phyloP scores from a whole-genome alignment of 176 grass and related monocot genomes.

The Ensete ventricosum region DNA sequence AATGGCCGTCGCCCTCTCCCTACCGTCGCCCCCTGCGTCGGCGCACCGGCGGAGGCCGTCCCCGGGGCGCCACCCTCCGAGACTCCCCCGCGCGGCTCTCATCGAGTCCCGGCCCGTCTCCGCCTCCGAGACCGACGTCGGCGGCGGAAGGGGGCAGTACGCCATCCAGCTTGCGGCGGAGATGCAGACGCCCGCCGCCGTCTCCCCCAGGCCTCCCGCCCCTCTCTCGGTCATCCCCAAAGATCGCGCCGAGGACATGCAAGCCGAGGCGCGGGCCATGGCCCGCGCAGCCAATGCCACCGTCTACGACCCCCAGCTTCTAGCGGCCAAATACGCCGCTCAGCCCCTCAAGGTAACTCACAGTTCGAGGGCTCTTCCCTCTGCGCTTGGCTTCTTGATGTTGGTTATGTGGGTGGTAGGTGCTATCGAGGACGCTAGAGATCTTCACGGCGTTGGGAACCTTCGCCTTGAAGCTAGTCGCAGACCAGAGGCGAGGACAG shows the following conservation, averaged over 20 bases:
- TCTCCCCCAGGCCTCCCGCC: not conserved
- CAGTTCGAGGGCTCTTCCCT: not conserved
- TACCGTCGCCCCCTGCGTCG: not conserved
- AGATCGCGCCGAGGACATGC: constrained; percentile 60
- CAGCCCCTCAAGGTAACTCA: constrained; percentile 45
- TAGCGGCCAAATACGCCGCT: constrained; percentile 61
- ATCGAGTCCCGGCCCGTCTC: constrained; percentile 8
- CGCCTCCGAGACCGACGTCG: constrained; percentile 20
- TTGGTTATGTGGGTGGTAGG: constrained; percentile 29
- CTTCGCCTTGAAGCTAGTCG: constrained; percentile 42
- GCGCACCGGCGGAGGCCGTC: not conserved
- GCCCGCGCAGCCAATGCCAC: constrained; percentile 55
- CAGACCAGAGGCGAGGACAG: constrained; percentile 53
- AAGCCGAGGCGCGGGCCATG: constrained; percentile 81
- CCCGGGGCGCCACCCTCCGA: not conserved
- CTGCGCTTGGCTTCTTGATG: too few species aligned
- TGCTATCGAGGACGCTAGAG: constrained; percentile 53
- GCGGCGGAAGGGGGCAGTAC: constrained; percentile 14
- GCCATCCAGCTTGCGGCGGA: constrained; percentile 23
- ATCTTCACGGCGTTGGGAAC: constrained; percentile 60
- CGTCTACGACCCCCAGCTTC: constrained; percentile 72
- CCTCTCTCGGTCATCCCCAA: constrained; percentile 13
- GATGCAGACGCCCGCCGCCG: constrained; percentile 16
- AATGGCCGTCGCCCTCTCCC: constrained; percentile 9
- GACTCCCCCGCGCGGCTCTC: not conserved